These are phyloP conservation scores for Penicillium palitans DNA, from an alignment of 2,329 filamentous ascomycete genomes.

Conservation along the genomic window DNA sequence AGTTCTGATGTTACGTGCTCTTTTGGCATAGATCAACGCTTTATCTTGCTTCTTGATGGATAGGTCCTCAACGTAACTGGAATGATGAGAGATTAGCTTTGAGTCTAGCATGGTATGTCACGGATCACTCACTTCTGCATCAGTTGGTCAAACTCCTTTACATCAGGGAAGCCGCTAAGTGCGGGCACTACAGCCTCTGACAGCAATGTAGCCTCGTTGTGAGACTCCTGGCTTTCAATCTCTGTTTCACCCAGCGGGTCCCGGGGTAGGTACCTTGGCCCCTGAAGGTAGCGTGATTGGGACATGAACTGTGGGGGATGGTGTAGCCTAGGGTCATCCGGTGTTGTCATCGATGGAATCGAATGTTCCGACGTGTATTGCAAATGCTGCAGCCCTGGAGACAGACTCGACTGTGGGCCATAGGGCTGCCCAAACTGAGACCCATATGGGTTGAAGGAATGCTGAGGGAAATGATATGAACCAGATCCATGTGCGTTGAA, in stretches of 20 bases:
- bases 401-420: conserved; percentile 34
- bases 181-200: conserved; percentile 48
- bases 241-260: conserved; percentile 39
- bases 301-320: conserved; percentile 37
- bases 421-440: conserved; percentile 39
- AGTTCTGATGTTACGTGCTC: conserved; percentile 50
- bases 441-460: conserved; percentile 40
- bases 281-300: conserved; percentile 35
- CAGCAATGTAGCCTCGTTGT: conserved; percentile 44
- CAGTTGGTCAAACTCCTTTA: conserved; percentile 48
- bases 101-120: neutral
- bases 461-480: conserved; percentile 37
- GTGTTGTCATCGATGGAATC: conserved; percentile 33
- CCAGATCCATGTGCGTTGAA: conserved; percentile 32
- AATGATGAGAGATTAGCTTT: neutral
- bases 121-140: conserved; percentile 44
- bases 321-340: conserved; percentile 37
- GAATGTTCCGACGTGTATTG: conserved; percentile 36
- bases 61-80: conserved; percentile 51
- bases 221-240: conserved; percentile 48
- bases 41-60: conserved; percentile 55
- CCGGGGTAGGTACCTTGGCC: conserved; percentile 37
- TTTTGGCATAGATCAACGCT: conserved; percentile 50
- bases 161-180: conserved; percentile 48
- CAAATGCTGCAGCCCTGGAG: conserved; percentile 34